A percentile compares a stretch with the other conserved stretches of the same genome.
Evolutionary conservation across 2,329 filamentous ascomycete genomes (phyloP).

Genomic region (Zasmidium angulare): DNA sequence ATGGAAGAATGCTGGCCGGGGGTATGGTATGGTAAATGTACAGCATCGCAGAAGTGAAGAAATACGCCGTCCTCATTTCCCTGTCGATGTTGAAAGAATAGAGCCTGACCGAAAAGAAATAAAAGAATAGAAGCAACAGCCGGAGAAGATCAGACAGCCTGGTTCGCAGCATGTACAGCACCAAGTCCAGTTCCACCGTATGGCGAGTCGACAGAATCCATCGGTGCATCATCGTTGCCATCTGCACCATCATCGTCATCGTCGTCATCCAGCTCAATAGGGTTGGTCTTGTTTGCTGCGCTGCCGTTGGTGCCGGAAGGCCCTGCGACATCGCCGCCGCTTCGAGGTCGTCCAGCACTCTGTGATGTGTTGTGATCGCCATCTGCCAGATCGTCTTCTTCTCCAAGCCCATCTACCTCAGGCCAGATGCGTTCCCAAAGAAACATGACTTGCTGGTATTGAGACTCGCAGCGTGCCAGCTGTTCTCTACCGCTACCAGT

Average conservation of each 20-base stretch:
- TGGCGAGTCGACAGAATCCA: constrained; percentile 14
- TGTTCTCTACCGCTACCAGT: constrained; percentile 49
- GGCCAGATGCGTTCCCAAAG: constrained; percentile 52
- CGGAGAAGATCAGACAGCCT: constrained; percentile 1
- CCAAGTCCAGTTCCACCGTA: constrained; percentile 24
- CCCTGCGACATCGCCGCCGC: constrained; percentile 9
- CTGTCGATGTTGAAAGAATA: neutral
- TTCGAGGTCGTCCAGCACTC: constrained; percentile 5
- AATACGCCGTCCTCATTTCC: neutral
- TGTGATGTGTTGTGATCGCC: constrained; percentile 6
- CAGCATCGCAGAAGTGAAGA: neutral
- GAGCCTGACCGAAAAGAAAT: neutral
- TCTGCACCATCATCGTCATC: constrained; percentile 18
- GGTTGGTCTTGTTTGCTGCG: constrained; percentile 4
- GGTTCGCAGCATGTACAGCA: constrained; percentile 24
- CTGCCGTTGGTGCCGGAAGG: constrained; percentile 15
- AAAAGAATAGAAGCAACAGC: neutral
- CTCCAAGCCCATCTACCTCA: constrained; percentile 50
- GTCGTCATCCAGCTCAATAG: constrained; percentile 21
- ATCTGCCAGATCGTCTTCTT: constrained; percentile 39
- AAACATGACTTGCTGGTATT: constrained; percentile 50
- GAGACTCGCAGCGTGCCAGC: constrained; percentile 47
- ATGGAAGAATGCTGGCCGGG: neutral
- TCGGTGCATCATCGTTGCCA: constrained; percentile 11
- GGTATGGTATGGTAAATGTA: neutral